These are phyloP conservation scores for Chaetothyriales sp. DNA, from an alignment of 2,329 filamentous ascomycete genomes.

Conservation along the genomic window DNA sequence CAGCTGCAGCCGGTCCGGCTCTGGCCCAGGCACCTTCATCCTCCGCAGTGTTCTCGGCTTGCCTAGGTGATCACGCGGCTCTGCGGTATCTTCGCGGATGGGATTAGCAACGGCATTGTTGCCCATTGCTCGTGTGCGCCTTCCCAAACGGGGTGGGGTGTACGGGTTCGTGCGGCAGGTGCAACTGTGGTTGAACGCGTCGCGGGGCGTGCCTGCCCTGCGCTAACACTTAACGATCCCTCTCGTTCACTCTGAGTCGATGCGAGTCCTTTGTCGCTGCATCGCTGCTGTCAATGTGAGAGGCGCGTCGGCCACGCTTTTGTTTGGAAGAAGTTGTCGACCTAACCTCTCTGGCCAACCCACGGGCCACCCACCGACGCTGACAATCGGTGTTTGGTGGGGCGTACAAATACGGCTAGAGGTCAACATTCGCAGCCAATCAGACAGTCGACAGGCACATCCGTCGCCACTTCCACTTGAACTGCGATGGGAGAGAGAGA, in stretches of 20 bases:
- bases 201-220: neutral
- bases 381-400: neutral
- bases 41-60: neutral
- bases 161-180: neutral
- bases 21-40: neutral
- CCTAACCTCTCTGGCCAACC: too few species aligned
- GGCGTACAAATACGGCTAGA: neutral
- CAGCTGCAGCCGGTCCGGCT: neutral
- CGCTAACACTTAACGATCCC: neutral
- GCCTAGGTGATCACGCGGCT: neutral
- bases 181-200: neutral
- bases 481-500: neutral
- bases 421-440: neutral
- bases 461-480: neutral
- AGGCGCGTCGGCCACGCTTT: too few species aligned
- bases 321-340: too few species aligned
- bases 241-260: neutral
- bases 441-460: neutral
- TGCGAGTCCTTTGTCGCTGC: neutral
- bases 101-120: neutral
- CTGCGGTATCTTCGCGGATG: neutral
- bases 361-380: too few species aligned
- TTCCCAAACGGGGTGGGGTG: neutral
- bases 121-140: neutral
- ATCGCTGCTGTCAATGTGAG: neutral